Base-by-base conservation (phyloP, 371 early-diverging fungal genomes). In the Rhizopus arrhizus region DNA sequence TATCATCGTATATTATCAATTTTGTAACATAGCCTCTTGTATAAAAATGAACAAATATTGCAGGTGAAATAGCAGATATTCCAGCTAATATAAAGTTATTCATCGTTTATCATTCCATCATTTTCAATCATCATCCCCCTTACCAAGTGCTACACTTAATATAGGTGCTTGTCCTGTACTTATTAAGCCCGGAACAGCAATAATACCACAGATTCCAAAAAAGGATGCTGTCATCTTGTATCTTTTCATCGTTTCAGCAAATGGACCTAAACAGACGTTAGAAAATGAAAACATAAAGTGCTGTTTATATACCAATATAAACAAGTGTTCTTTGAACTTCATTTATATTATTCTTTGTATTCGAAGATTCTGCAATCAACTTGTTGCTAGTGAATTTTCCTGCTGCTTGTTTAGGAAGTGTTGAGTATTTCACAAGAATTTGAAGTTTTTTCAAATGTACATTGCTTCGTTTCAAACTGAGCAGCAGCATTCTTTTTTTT, bases 181-280 rank as follows among this genome's bases (percentile, higher is more conserved):
- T 40, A 77, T 46, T 31, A 80, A 65, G 1, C 72, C 75, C 56
- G 80, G 80, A 1, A 77, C 80, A 8, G 77, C 72, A 40, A 71
- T 65, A 22, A 73, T 56, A 48, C 77, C 80, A 65, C 80, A 80
- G 8, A 72, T 38, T 35, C 74, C 73, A 66, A 80, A 80, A 47
- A 80, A 64, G 2, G 80, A 74, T 22, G 80, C 77, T 48, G 75
- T 77, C 70, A 76, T 74, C 62, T 80, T 80, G 34, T 80, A 80
- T 61, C 69, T 54, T 59, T 69, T 75, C 54, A 80, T 65, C 3
- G 76, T 75, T 10, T 80, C 75, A 0, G 71, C 59, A 63, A 79
- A 76, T 1, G 80, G 80, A 8, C 80, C 80, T 79, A 22, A 22
- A 15, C 38, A 41, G 31, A 43, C 10, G 16, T 31, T 29, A 7